These are phyloP conservation scores for Falciphora oryzae DNA, from an alignment of 2,329 filamentous ascomycete species.

Conservation along the genomic window DNA sequence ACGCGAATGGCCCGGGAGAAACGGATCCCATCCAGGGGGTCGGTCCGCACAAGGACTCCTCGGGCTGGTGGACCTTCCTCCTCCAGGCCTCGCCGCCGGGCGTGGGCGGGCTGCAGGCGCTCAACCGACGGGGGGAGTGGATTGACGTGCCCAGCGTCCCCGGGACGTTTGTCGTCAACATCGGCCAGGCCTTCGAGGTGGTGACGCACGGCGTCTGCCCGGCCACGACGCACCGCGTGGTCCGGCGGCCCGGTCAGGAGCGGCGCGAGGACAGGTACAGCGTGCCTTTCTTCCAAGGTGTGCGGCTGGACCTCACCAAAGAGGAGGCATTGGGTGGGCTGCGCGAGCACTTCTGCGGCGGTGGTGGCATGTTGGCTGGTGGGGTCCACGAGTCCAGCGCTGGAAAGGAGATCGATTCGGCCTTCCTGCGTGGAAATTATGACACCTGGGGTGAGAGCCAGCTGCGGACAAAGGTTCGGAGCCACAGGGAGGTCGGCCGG, in stretches of 20 bases:
- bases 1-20: background rate
- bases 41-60: conserved; percentile 57
- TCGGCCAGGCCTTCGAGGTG: conserved; percentile 53
- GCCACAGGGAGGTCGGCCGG: conserved; percentile 41
- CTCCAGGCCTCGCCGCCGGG: conserved; percentile 51
- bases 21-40: conserved; percentile 40
- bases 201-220: conserved; percentile 47
- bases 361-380: background rate
- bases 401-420: conserved; percentile 37
- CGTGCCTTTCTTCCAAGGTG: conserved; percentile 44
- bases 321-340: conserved; percentile 34
- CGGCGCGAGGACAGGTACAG: conserved; percentile 26
- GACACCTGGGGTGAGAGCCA: conserved; percentile 51
- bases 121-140: conserved; percentile 43
- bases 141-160: conserved; percentile 41
- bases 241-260: conserved; percentile 19
- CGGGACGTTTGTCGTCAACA: conserved; percentile 50
- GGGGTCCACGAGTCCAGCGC: conserved; percentile 28
- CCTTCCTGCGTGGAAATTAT: conserved; percentile 43
- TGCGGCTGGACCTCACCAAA: conserved; percentile 39
- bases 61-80: conserved; percentile 60
- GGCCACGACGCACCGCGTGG: conserved; percentile 44
- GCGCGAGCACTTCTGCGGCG: conserved; percentile 29
- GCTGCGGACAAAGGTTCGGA: conserved; percentile 47
- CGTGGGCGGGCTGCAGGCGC: conserved; percentile 43